Conservation (phyloP, 768 basidiomycete species). For the Mycena galericulata region DNA sequence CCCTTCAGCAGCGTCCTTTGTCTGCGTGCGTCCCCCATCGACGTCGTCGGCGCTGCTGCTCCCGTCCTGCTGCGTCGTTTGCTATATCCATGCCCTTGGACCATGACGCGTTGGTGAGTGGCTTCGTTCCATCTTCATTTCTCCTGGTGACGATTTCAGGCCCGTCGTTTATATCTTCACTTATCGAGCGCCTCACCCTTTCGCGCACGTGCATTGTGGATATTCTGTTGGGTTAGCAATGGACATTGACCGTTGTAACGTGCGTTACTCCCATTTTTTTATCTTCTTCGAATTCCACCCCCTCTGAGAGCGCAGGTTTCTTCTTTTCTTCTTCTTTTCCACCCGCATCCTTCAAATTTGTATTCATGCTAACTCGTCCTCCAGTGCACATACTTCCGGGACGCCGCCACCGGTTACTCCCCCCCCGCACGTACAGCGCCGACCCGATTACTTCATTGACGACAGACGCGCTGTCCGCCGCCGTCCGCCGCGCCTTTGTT, state of each 20-base stretch:
- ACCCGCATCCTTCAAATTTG: background rate
- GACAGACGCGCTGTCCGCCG: background rate
- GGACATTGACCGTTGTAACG: background rate
- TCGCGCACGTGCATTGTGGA: background rate
- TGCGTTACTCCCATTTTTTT: background rate
- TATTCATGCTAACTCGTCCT: background rate
- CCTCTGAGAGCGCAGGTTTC: background rate
- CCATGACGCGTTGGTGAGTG: background rate
- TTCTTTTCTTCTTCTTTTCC: background rate
- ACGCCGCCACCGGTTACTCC: background rate
- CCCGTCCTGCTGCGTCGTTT: background rate
- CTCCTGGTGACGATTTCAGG: background rate
- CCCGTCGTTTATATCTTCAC: too few relatives aligned
- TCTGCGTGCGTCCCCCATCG: too few relatives aligned
- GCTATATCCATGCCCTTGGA: background rate
- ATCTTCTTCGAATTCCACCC: background rate
- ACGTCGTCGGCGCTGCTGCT: too few relatives aligned
- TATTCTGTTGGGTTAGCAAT: background rate
- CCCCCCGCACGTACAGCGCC: background rate
- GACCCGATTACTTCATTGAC: background rate
- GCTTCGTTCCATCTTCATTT: background rate
- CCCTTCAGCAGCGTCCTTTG: too few relatives aligned
- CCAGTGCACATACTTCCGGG: background rate
- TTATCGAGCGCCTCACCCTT: background rate
- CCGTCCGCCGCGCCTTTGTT: background rate